These are phyloP conservation scores for Areca catechu DNA, from an alignment of 176 grass and related monocot species.

Conservation along the genomic window DNA sequence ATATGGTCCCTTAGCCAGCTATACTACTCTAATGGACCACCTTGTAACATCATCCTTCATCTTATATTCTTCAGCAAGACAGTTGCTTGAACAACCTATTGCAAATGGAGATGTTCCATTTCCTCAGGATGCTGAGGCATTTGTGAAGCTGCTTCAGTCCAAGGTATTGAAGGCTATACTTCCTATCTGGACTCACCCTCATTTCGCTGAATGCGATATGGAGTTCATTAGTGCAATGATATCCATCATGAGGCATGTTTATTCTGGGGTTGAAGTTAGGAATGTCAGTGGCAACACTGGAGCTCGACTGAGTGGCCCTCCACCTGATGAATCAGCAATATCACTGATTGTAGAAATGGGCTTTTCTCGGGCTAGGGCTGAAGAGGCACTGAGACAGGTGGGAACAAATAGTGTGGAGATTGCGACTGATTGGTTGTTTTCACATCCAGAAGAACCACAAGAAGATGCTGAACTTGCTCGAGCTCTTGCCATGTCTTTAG, in stretches of 20 bases:
- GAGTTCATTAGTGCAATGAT: slow-evolving; percentile 82
- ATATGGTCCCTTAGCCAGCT: slow-evolving; percentile 77
- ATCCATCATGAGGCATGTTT: slow-evolving; percentile 94
- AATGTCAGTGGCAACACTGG: slow-evolving; percentile 33
- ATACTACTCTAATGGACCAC: slow-evolving; percentile 70
- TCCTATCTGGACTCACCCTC: slow-evolving; percentile 86
- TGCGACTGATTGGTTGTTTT: slow-evolving; percentile 96
- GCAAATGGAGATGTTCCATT: slow-evolving; percentile 51
- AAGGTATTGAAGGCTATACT: slow-evolving; percentile 87
- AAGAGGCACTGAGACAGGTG: slow-evolving; percentile 92
- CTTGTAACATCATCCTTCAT: slow-evolving; percentile 92
- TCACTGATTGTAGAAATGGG: slow-evolving; percentile 96
- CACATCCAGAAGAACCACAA: slow-evolving; percentile 91
- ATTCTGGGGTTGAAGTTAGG: slow-evolving; percentile 83
- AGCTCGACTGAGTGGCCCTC: slow-evolving; percentile 64
- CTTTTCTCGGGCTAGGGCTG: slow-evolving; percentile 80
- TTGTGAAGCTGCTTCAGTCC: slow-evolving; percentile 88
- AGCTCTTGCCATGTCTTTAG: slow-evolving; percentile 93
- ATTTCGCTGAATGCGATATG: slow-evolving; percentile 73
- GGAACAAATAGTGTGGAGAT: slow-evolving; percentile 94
- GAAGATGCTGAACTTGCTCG: slow-evolving; percentile 97
- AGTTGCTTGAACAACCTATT: slow-evolving; percentile 94
- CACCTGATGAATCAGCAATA: slow-evolving; percentile 89
- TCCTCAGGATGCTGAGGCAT: slow-evolving; percentile 69
- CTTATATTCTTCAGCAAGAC: slow-evolving; percentile 64